phyloP scores from a whole-genome alignment of 116 monocot genomes.

The Iris pallida region DNA sequence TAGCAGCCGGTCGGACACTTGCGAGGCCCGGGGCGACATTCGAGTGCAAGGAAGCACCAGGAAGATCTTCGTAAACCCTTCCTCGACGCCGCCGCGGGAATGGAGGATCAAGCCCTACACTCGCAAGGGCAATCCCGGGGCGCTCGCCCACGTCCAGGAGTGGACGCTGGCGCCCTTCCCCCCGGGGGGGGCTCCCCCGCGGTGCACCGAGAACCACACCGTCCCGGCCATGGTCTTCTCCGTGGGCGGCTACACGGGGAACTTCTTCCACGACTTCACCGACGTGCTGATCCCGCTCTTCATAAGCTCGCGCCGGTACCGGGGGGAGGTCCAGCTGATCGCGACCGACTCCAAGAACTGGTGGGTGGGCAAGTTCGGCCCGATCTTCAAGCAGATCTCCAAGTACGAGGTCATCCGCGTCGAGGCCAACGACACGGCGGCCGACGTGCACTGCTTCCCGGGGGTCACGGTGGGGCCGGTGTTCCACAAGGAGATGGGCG shows the following conservation, averaged over 20 bases:
- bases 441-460: conserved; percentile 21
- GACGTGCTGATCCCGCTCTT: conserved; percentile 17
- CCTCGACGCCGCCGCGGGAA: conserved; percentile 4
- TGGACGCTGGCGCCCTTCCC: conserved; percentile 9
- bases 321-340: conserved; percentile 6
- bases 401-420: not conserved
- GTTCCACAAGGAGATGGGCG: conserved; percentile 28
- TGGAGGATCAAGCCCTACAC: conserved; percentile 34
- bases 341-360: not conserved
- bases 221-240: conserved; percentile 10
- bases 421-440: no score
- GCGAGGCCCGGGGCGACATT: conserved; percentile 20
- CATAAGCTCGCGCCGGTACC: not conserved
- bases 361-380: not conserved
- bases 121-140: conserved; percentile 21
- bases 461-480: conserved; percentile 15
- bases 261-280: conserved; percentile 17
- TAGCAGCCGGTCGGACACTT: conserved; percentile 21
- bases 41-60: conserved; percentile 4
- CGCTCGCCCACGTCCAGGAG: conserved; percentile 16
- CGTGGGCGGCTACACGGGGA: conserved; percentile 7
- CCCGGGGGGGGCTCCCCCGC: not conserved
- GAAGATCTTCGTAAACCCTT: conserved; percentile 5
- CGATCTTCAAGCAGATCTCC: not conserved
- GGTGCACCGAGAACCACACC: not conserved